Base-by-base conservation (phyloP, 768 basidiomycete species). In the Pleurotus platypus region DNA sequence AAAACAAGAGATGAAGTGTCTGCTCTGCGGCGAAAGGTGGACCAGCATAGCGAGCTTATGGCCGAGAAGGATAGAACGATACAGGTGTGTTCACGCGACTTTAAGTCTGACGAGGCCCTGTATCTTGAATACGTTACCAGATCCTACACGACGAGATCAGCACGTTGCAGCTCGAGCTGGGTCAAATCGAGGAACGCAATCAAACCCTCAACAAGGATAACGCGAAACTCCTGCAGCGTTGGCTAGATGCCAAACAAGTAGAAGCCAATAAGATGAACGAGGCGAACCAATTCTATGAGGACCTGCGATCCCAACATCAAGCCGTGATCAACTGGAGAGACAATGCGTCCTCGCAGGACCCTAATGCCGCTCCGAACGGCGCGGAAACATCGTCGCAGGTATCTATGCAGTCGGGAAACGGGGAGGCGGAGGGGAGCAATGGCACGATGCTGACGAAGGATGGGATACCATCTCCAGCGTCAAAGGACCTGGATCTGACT, bases 261-360 rank as follows among this genome's bases (percentile, higher is more conserved):
- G 94, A 95, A 65, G 96, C 90, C 7, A 93, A 94, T 70, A 87
- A 86, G 72, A 91, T 99, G 90, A 98, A 98, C 72, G 90, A 91
- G 64, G 92, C 89, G 12, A 92, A 93, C 68, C 80, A 89, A 57
- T 91, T 92, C 69, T 94, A 94, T 65, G 91, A 94, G 69, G 86
- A 88, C 62, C 87, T 93, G 86, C 86, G 87, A 57, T 85, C 88
- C 35, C 82, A 80, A 59, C 85, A 86, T 64, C 80, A 88, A 61
- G 78, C 83, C 5, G 81, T 83, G 1, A 64, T 82, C 24, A 83
- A 75, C 61, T 85, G 82, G 82, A 76, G 82, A 53, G 82, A 82
- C 38, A 73, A 69, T 18, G 68, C 70, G 46, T 69, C 65, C 11
- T 69, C 63, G 16, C 66, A 60, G 30, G 62, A 61, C 18, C 39